Evolutionary conservation across 768 basidiomycete genomes (phyloP), one percentile per base, ranked within the genome.

Genomic region (Chalciporus chontae): DNA sequence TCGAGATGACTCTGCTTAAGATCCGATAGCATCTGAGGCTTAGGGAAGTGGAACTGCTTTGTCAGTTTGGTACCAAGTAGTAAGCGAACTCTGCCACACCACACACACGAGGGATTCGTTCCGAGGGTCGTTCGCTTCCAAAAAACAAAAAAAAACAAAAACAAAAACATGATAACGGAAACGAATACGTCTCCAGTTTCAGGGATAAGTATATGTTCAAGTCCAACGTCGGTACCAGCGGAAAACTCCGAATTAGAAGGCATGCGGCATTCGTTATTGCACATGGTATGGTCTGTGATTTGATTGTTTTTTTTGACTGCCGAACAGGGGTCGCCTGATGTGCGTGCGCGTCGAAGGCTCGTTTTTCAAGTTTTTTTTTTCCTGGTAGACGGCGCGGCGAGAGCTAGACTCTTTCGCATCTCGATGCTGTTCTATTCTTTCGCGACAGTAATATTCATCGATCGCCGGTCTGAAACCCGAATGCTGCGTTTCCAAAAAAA

Each of bases 381-480:
- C 77, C 58, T 29, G 76, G 21, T 4, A 18, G 74, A 81, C 43
- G 63, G 73, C 15, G 54, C 43, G 63, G 73, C 15, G 54, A 50
- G 27, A 14, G 32, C 23, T 34, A 32, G 21, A 39, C 29, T n/a
- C n/a, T n/a, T n/a, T n/a, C n/a, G n/a, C 43, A 17, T 15, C 78
- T 80, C 43, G 75, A 79, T 1, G 67, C 83, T 7, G 1, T 71
- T 8, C 73, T 79, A 1, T 70, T 83, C 9, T 66, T 86, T 39
- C 76, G 84, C 26, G 83, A 77, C 5, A n/a, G 79, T 85, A 43
- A 75, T 86, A 5, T 81, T 63, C 79, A 83, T 64, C 76, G 80
- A n/a, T 82, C 84, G 55, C 70, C 83, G 49, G 45, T 55, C 58
- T 51, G 29, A 60, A 47, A 24, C 46, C 14, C 9, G 27, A 18